Conservation (phyloP, 2,329 filamentous ascomycete genomes). For the Fusarium burgessii region DNA sequence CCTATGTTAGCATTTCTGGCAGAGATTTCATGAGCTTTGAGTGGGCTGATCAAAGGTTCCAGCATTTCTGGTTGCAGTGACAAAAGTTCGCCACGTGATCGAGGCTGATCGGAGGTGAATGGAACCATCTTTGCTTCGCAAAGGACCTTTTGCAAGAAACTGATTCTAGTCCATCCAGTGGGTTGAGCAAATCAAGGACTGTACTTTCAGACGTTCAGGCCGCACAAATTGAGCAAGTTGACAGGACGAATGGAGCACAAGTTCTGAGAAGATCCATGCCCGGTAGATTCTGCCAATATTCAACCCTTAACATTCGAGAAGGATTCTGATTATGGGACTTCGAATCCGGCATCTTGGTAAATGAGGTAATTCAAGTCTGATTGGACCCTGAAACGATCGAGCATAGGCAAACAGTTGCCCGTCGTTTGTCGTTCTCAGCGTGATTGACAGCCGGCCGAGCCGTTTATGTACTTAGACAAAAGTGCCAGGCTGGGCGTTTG, state of each 20-base stretch:
- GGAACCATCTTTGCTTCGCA: conserved; percentile 20
- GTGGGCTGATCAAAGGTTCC: conserved; percentile 38
- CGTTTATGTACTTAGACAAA: conserved; percentile 34
- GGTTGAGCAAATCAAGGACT: conserved; percentile 7
- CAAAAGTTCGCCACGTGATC: conserved; percentile 39
- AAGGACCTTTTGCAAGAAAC: conserved; percentile 34
- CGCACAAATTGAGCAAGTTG: background rate
- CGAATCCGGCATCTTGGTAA: conserved; percentile 5
- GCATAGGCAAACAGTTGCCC: conserved; percentile 6
- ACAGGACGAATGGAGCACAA: background rate
- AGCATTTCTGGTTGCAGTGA: conserved; percentile 22
- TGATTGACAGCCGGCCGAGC: conserved; percentile 19
- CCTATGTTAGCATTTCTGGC: background rate
- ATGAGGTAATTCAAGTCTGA: background rate
- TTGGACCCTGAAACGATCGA: conserved; percentile 28
- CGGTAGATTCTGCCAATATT: background rate
- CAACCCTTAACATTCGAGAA: conserved; percentile 18
- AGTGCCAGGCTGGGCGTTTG: conserved; percentile 30
- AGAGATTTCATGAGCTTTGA: conserved; percentile 10
- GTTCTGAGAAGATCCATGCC: background rate
- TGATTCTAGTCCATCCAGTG: conserved; percentile 1
- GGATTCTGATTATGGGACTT: conserved; percentile 4
- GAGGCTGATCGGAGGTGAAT: conserved; percentile 13
- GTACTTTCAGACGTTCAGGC: background rate
- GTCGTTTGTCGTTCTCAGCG: conserved; percentile 16